Percentiles rank a stretch among this genome's conserved stretches.
Evolutionary conservation across 257 asterid genomes (phyloP).

Genomic region (Verbascum thapsus): DNA sequence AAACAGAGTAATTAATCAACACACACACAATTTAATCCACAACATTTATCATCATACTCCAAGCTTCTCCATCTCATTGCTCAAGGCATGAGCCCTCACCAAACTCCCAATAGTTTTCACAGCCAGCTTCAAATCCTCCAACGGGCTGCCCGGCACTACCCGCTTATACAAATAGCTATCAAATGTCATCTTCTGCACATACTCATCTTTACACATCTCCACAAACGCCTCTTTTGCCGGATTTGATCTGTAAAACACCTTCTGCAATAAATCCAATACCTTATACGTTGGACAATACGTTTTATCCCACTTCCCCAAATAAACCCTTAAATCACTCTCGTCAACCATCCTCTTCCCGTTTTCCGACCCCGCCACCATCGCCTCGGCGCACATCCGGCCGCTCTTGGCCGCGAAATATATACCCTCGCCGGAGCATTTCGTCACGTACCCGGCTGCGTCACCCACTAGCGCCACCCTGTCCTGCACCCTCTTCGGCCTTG

Average conservation of each 20-base stretch:
- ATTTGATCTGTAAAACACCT: conserved; percentile 82
- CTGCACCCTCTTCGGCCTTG: conserved; percentile 64
- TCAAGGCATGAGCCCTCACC: conserved; percentile 86
- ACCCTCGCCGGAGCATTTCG: conserved; percentile 91
- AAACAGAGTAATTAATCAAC: no score
- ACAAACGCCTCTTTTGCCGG: conserved; percentile 93
- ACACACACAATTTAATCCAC: no score
- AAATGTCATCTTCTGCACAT: conserved; percentile 94
- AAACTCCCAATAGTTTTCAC: conserved; percentile 84
- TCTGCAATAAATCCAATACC: conserved; percentile 80
- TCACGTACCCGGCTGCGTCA: conserved; percentile 91
- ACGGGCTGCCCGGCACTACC: conserved; percentile 88
- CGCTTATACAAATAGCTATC: conserved; percentile 85
- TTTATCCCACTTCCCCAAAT: conserved; percentile 86
- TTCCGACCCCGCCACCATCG: conserved; percentile 81
- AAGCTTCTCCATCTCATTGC: conserved; percentile 83
- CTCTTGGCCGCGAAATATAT: conserved; percentile 90
- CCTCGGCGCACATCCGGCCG: conserved; percentile 95
- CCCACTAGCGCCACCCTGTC: conserved; percentile 83
- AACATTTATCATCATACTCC: conserved; percentile 37
- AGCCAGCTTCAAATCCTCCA: conserved; percentile 87
- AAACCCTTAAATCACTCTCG: conserved; percentile 77
- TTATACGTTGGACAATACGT: conserved; percentile 92
- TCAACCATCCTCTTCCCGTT: conserved; percentile 82
- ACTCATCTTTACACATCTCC: conserved; percentile 89